phyloP scores from a whole-genome alignment of 257 asterid species.

The Lycium ferocissimum region DNA sequence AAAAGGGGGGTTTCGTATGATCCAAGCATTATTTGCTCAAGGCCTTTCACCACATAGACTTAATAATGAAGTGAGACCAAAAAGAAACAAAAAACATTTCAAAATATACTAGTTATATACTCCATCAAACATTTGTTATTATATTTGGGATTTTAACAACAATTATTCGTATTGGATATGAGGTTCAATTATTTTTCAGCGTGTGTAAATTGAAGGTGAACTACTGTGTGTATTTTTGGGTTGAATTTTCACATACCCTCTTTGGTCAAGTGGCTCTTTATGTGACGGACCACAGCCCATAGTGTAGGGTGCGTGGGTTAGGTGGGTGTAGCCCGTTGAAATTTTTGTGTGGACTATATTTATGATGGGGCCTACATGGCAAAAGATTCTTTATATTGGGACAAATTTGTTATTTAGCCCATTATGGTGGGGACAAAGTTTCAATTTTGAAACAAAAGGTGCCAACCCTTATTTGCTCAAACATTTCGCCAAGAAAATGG shows the following conservation, averaged over 20 bases:
- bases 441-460: slow-evolving; percentile 7
- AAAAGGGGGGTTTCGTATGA: not conserved
- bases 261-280: not conserved
- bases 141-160: slow-evolving; percentile 36
- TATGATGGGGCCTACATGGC: not conserved
- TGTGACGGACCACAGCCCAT: not conserved
- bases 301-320: too few relatives aligned
- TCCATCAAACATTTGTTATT: slow-evolving; percentile 39
- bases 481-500: not conserved
- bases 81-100: too few relatives aligned
- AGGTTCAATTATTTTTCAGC: slow-evolving; percentile 56
- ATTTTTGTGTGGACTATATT: too few relatives aligned
- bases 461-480: not conserved
- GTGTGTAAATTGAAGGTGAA: slow-evolving; percentile 16
- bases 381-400: not conserved
- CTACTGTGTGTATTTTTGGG: not conserved
- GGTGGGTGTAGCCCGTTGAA: not conserved
- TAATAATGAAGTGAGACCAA: too few relatives aligned
- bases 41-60: too few relatives aligned
- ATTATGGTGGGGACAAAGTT: not conserved
- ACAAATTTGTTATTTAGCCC: slow-evolving; percentile 20
- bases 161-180: slow-evolving; percentile 67
- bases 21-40: not conserved
- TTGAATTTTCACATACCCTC: too few relatives aligned
- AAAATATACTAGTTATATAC: too few relatives aligned